Conservation (phyloP, 352 stramenopile genomes). For the Phytophthora citricola region DNA sequence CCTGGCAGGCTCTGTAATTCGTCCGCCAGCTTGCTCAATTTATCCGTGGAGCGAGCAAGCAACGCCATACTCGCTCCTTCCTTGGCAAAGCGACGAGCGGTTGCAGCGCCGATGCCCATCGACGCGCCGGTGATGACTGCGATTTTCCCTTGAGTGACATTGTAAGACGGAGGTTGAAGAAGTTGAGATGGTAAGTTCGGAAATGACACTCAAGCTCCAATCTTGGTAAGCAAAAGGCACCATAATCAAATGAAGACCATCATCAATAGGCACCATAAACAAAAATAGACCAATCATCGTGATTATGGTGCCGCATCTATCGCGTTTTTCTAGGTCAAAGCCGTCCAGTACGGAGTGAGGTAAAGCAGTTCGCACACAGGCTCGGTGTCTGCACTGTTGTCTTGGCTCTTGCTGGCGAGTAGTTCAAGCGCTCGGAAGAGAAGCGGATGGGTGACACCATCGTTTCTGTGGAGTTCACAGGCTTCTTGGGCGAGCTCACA, state of each 20-base stretch:
- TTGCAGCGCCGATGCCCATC: constrained; percentile 39
- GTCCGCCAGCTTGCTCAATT: constrained; percentile 17
- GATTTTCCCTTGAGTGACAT: constrained; percentile 34
- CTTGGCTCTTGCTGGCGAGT: constrained; percentile 18
- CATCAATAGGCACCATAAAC: no score
- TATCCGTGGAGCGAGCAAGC: constrained; percentile 34
- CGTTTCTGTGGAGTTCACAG: constrained; percentile 17
- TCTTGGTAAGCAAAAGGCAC: no score
- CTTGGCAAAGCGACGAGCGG: constrained; percentile 22
- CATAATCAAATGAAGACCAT: no score
- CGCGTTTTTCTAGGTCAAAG: constrained; percentile 12
- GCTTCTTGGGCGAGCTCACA: constrained; percentile 36
- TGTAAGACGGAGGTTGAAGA: not conserved
- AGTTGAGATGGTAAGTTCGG: constrained; percentile 8
- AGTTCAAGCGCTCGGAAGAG: constrained; percentile 44
- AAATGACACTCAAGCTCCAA: constrained; percentile 4
- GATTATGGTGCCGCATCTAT: constrained; percentile 10
- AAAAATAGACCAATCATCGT: not conserved
- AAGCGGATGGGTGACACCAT: constrained; percentile 46
- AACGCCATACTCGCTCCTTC: constrained; percentile 26
- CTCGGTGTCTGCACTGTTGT: not conserved
- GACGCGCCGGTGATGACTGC: constrained; percentile 36
- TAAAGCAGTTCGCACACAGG: constrained; percentile 46
- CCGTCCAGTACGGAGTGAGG: constrained; percentile 57
- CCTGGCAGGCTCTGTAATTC: constrained; percentile 16